phyloP scores from a whole-genome alignment of 2,329 filamentous ascomycete species.

The Cercospora canescens region DNA sequence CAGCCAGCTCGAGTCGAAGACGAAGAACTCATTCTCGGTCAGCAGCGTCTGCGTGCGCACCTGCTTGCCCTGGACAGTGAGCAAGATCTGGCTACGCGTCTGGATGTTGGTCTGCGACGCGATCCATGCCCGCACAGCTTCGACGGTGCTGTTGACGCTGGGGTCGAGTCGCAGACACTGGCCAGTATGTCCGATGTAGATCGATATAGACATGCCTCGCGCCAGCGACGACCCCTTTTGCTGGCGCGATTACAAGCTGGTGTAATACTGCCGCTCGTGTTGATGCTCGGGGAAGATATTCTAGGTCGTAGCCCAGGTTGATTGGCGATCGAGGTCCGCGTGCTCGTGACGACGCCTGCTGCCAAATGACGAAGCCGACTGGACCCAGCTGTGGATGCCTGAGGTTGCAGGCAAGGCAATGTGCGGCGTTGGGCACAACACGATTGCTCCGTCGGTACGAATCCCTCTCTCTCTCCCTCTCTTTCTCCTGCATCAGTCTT shows the following conservation, averaged over 20 bases:
- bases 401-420: not conserved
- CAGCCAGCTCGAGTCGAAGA: conserved; percentile 74
- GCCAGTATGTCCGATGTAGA: conserved; percentile 87
- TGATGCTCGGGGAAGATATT: not conserved
- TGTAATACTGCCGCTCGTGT: not conserved
- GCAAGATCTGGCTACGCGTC: conserved; percentile 76
- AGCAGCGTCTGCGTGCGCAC: conserved; percentile 78
- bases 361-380: not conserved
- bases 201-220: conserved; percentile 66
- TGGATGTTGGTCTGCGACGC: conserved; percentile 72
- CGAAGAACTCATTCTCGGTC: conserved; percentile 85
- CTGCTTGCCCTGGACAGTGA: conserved; percentile 82
- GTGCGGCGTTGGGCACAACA: not conserved
- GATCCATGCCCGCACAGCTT: conserved; percentile 83
- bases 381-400: not conserved
- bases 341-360: not conserved
- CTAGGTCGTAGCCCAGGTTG: not conserved
- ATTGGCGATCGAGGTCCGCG: not conserved
- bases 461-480: no score
- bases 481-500: not conserved
- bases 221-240: conserved; percentile 16
- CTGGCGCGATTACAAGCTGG: conserved; percentile 11
- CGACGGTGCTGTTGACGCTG: conserved; percentile 72
- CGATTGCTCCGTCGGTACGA: no score
- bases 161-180: conserved; percentile 79